Evolutionary conservation across 1,284 basidiomycete genomes (phyloP), one percentile per base, ranked within the genome.

Genomic region (Ceratorhiza oryzae-sativae): DNA sequence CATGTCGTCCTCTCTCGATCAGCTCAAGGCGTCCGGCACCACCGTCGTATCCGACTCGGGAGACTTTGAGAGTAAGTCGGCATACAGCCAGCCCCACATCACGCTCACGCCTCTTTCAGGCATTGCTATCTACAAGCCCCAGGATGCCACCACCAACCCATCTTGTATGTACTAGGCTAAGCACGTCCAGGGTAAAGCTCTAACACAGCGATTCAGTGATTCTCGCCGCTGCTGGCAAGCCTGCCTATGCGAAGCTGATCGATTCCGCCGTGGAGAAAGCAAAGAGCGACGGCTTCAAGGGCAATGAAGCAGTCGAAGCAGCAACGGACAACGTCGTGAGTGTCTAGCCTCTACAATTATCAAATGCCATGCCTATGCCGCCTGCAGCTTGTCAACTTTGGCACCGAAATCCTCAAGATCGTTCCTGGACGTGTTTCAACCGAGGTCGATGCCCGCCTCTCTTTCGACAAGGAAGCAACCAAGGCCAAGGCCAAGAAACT

Each of bases 381-480:
- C 60, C 49, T 30, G 12, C 76, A 95, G 93, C 90, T 98, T 75
- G 94, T 98, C 79, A 95, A 94, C 81, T 99, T 99, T 83, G 97
- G 97, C 77, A 91, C 90, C 82, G 95, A 93, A 84, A 98, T 99
- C 80, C 87, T 99, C 73, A 85, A 87, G 77, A 94, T 99, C 82
- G 94, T 99, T 79, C 97, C 97, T 74, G 97, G 97, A 76, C 93
- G 97, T 82, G 97, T 99, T 77, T 99, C 97, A 63, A 99, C 97
- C 76, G 97, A 99, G 83, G 96, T 99, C 77, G 97, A 99, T 82
- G 97, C 97, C 73, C 90, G 92, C 76, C 89, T 98, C 75, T 98
- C 97, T 75, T 98, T 97, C 83, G 92, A 98, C 86, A 97, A 94
- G 84, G 89, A 92, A 81, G 93, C 80, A 45, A 97, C 95, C 77